Evolutionary conservation across 192 early-diverging fungal species (phyloP).

Genomic region (Jimgerdemannia lactiflua): DNA sequence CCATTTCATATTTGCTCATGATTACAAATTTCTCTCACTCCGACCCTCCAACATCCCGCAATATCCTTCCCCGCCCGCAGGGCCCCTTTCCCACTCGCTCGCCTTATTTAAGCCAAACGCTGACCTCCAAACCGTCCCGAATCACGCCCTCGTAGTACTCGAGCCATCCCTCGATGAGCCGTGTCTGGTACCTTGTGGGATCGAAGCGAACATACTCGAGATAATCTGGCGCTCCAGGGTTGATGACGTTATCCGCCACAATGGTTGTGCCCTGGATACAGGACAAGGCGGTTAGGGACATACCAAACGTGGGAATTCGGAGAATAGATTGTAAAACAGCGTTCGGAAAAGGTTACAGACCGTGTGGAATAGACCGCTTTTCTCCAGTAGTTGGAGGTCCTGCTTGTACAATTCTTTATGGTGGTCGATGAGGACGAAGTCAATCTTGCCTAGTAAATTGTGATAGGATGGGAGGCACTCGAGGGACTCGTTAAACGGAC

Average conservation of each 20-base stretch:
- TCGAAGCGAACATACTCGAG: constrained; percentile 10
- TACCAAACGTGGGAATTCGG: too few relatives aligned
- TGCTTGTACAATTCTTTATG: constrained; percentile 11
- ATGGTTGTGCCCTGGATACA: neutral
- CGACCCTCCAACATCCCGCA: too few relatives aligned
- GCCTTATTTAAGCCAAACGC: neutral
- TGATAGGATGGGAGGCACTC: neutral
- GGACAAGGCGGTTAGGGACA: too few relatives aligned
- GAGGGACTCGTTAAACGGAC: neutral
- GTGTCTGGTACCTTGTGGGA: neutral
- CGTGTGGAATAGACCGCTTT: constrained; percentile 5
- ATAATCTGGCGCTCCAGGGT: constrained; percentile 18
- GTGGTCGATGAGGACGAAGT: constrained; percentile 17
- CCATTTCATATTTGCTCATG: too few relatives aligned
- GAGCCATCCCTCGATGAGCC: neutral
- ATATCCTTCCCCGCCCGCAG: too few relatives aligned
- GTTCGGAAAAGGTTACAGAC: neutral
- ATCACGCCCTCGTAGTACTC: neutral
- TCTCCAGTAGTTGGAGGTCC: constrained; percentile 11
- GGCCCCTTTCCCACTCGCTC: neutral
- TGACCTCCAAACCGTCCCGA: neutral
- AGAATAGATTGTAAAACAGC: too few relatives aligned
- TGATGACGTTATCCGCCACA: constrained; percentile 16
- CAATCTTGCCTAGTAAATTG: constrained; percentile 11
- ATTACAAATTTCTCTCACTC: too few relatives aligned